A percentile compares a stretch with the other conserved stretches of the same genome.
Conservation (phyloP, 441 rosid species). For the Sinapis alba region DNA sequence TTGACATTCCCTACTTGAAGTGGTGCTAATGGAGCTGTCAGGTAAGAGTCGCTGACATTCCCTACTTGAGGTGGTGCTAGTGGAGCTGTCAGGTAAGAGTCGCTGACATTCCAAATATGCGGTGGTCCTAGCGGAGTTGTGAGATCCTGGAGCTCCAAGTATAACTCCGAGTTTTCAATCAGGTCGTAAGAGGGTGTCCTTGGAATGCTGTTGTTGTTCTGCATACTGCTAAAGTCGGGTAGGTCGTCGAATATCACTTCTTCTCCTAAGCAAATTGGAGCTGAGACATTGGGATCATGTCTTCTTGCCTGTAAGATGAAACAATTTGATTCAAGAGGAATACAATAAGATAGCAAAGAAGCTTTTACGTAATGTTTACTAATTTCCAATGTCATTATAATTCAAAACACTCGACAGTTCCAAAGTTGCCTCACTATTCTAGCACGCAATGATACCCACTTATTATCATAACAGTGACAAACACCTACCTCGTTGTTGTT, state of each 20-base stretch:
- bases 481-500: conserved; percentile 43
- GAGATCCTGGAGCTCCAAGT: conserved; percentile 40
- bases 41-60: neutral
- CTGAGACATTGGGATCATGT: conserved; percentile 8
- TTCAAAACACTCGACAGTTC: neutral
- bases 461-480: neutral
- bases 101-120: conserved; percentile 17
- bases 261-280: conserved; percentile 26
- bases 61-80: neutral
- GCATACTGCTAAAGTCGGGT: conserved; percentile 41
- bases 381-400: neutral
- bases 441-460: neutral
- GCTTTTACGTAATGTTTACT: neutral
- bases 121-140: conserved; percentile 26
- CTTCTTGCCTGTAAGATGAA: conserved; percentile 21
- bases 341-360: neutral
- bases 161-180: conserved; percentile 10
- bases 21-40: conserved; percentile 12
- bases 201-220: conserved; percentile 2
- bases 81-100: neutral
- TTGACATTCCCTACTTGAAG: conserved; percentile 18
- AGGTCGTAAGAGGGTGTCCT: conserved; percentile 5
- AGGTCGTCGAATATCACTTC: conserved; percentile 38
- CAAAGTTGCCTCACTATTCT: neutral
- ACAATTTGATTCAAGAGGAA: neutral